Conservation (phyloP, 345 rosid species). For the Arabidopsis suecica region DNA sequence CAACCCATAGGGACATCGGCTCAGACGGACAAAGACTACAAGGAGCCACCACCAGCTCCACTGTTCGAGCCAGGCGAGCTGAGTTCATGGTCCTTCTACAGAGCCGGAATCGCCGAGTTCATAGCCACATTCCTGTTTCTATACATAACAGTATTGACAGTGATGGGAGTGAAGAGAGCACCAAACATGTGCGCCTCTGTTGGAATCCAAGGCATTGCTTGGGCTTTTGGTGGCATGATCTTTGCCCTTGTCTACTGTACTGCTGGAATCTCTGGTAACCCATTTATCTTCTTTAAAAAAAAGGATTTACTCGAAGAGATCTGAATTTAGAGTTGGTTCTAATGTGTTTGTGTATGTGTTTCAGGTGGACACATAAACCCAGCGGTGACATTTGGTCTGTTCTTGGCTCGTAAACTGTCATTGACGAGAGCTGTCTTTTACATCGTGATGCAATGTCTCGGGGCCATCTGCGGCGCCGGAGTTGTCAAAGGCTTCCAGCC, state of each 20-base stretch:
- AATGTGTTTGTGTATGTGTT: neutral
- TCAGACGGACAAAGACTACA: constrained; percentile 55
- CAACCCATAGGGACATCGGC: constrained; percentile 55
- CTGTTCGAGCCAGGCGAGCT: constrained; percentile 52
- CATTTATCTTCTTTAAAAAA: neutral
- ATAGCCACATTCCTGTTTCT: constrained; percentile 49
- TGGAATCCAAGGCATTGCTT: constrained; percentile 56
- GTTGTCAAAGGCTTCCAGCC: constrained; percentile 55
- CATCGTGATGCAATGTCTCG: constrained; percentile 54
- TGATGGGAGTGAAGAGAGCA: constrained; percentile 52
- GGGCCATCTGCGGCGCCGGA: constrained; percentile 55
- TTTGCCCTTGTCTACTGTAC: constrained; percentile 58
- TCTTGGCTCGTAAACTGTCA: constrained; percentile 49
- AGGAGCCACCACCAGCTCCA: constrained; percentile 55
- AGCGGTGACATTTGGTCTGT: constrained; percentile 50
- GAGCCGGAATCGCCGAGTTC: constrained; percentile 52
- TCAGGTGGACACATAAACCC: constrained; percentile 57
- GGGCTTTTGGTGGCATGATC: constrained; percentile 62
- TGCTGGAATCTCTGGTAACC: constrained; percentile 53
- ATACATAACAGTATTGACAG: constrained; percentile 48
- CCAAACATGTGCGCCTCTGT: constrained; percentile 53
- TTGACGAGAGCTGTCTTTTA: constrained; percentile 49
- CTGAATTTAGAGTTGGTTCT: neutral
- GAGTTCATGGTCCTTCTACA: constrained; percentile 51
- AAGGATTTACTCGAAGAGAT: too few species aligned